Evolutionary conservation across 306 rosid genomes (phyloP).

Genomic region (Quercus wislizeni): DNA sequence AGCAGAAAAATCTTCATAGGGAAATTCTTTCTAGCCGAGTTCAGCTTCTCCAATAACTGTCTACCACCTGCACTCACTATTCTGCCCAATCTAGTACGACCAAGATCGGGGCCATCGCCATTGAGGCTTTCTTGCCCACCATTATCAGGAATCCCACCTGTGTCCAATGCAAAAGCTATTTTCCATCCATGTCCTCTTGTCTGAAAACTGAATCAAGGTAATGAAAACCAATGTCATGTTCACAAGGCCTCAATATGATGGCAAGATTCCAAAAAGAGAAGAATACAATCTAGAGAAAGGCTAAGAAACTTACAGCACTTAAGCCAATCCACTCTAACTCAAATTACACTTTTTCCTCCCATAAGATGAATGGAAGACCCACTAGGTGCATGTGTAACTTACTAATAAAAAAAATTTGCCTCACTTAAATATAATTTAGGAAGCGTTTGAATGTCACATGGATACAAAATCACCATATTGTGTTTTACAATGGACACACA

Average conservation of each 20-base stretch:
- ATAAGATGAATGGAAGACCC: too few species aligned
- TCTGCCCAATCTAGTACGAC: slow-evolving; percentile 88
- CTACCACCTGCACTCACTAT: slow-evolving; percentile 79
- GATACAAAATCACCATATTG: neutral
- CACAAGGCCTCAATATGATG: neutral
- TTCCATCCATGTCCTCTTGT: slow-evolving; percentile 51
- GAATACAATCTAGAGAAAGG: neutral
- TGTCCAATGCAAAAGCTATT: slow-evolving; percentile 78
- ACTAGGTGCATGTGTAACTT: too few species aligned
- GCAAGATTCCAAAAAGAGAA: slow-evolving; percentile 1
- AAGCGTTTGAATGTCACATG: neutral
- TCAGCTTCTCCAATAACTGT: slow-evolving; percentile 79
- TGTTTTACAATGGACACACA: neutral
- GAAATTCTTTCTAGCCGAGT: slow-evolving; percentile 75
- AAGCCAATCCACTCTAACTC: too few species aligned
- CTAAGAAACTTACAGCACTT: neutral
- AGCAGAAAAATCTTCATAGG: slow-evolving; percentile 87
- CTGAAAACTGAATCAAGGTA: slow-evolving; percentile 49
- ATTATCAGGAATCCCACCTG: slow-evolving; percentile 64
- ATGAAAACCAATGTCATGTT: slow-evolving; percentile 25
- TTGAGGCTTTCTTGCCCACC: slow-evolving; percentile 60
- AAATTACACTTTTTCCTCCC: too few species aligned
- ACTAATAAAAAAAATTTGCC: neutral
- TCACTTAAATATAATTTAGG: neutral
- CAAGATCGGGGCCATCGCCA: slow-evolving; percentile 53